Evolutionary conservation across 1,139 yeast species (phyloP), one percentile per base, ranked within the genome.

Genomic region (Zygosaccharomyces sapae): DNA sequence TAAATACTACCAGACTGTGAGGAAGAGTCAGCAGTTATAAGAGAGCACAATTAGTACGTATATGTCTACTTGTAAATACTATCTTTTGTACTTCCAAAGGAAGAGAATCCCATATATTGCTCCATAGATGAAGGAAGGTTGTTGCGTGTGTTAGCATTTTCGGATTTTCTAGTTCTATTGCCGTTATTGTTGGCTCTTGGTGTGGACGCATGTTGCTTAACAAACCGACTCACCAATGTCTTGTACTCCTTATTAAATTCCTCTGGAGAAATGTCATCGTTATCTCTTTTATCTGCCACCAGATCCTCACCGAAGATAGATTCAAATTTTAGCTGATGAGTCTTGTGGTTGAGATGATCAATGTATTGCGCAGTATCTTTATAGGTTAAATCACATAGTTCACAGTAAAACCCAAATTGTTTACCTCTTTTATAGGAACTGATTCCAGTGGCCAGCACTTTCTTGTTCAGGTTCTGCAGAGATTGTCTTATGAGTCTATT

Each of bases 341-440:
- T 79, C 4, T 81, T 82, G 31, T 89, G 81, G 59, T 87, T 88
- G 59, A 88, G 71, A 68, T 90, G 97, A 61, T 89, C 95, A 4
- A 88, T 74, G 62, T 82, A 82, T 50, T 88, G 84, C 57, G 88
- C 70, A 47, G 85, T 84, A 65, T 90, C 97, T 59, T 87, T 79
- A 67, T 79, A 89, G 1, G 95, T 83, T 54, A 86, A 66, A 56
- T 83, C 79, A 64, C 97, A 90, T 1, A 80, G 69, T 13, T 85
- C 86, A 66, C 97, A 90, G 57, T 80, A 77, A 65, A 89, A 89
- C 2, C 96, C 96, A 55, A 85, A 80, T 13, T 80, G 85, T 55
- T 81, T 75, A 40, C 88, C 88, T 37, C 59, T 59, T 43, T 80
- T 74, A 34, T 69, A 70, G 1, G 74, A 71, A 2, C 68, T 65